phyloP scores from a whole-genome alignment of 108 stramenopile genomes.

The Skeletonema menzelii region DNA sequence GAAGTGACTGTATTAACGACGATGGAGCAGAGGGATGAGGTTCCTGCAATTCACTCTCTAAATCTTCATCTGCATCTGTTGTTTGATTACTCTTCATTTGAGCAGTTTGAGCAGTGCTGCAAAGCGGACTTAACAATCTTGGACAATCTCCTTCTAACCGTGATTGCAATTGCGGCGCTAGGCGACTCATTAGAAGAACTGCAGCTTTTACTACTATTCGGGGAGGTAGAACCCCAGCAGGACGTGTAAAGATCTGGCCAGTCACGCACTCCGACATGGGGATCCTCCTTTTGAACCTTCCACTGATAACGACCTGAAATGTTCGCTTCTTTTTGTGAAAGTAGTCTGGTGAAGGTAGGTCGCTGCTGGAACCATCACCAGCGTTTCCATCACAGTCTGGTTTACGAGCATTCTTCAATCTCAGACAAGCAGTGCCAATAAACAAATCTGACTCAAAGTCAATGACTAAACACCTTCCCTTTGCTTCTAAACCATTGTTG shows the following conservation, averaged over 20 bases:
- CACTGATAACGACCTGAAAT: slow-evolving; percentile 62
- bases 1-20: slow-evolving; percentile 41
- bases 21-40: slow-evolving; percentile 19
- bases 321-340: slow-evolving; percentile 59
- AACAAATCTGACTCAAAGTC: slow-evolving; percentile 80
- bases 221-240: slow-evolving; percentile 65
- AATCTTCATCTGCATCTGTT: slow-evolving; percentile 10
- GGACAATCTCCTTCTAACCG: slow-evolving; percentile 59
- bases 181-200: slow-evolving; percentile 60
- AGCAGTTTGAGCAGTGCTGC: slow-evolving; percentile 67
- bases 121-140: slow-evolving; percentile 63
- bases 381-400: not conserved
- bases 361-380: not conserved
- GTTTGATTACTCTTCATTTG: not conserved
- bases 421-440: slow-evolving; percentile 64
- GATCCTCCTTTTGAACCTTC: slow-evolving; percentile 49
- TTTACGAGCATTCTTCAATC: slow-evolving; percentile 41
- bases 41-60: slow-evolving; percentile 15
- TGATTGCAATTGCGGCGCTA: slow-evolving; percentile 75
- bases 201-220: slow-evolving; percentile 69
- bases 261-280: slow-evolving; percentile 58
- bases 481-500: slow-evolving; percentile 73
- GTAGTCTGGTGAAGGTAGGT: slow-evolving; percentile 7
- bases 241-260: slow-evolving; percentile 58
- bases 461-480: slow-evolving; percentile 58